Base-by-base conservation (phyloP, 192 early-diverging fungal species). In the Chytriomyces hyalinus region DNA sequence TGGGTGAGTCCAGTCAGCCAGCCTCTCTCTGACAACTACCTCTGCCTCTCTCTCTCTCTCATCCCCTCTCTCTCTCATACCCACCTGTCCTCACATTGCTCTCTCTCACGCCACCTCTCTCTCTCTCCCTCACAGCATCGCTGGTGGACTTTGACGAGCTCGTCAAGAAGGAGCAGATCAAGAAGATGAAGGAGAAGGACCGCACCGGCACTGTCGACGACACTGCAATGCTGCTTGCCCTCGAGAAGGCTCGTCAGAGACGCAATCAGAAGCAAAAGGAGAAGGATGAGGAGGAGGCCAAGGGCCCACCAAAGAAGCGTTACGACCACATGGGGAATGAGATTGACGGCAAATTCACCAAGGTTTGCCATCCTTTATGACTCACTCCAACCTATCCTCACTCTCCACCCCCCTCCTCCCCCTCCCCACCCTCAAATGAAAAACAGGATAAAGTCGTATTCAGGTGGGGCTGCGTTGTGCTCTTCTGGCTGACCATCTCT, bases 271-370 rank as follows among this genome's bases (percentile, higher is more conserved):
- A 28, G 63, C 26, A 13, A 65, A n/a, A 26, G 63, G 26, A 65
- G 26, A 2, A 22, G 63, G 28, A 65, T n/a, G 63, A 17, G 63
- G 0, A 1, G 3, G n/a, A 65, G 11, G 63, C 17, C 26, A 28
- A 11, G 10, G 20, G n/a, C 10, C 43, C 45, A 1, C 65, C 46
- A 8, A 67, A 46, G 44, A 36, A 36, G 22, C 28, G 65, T 46
- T 67, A 45, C 46, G 43, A 67, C 65, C 13, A 20, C 24, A 26
- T 67, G 7, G 65, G 65, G 2, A 20, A 67, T 15, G 65, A 67
- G 43, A 67, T 67, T 43, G 65, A 67, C 46, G 65, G 65, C 7
- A 48, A 48, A 46, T 67, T 26, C 28, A 45, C 65, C 2, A 57
- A 57, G 53, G 53, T 36, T 36, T 36, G 36, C 36, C 36, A 0